A percentile compares a stretch with the other conserved stretches of the same genome.
Conservation (phyloP, 768 basidiomycete genomes). For the Lepiota venenata region DNA sequence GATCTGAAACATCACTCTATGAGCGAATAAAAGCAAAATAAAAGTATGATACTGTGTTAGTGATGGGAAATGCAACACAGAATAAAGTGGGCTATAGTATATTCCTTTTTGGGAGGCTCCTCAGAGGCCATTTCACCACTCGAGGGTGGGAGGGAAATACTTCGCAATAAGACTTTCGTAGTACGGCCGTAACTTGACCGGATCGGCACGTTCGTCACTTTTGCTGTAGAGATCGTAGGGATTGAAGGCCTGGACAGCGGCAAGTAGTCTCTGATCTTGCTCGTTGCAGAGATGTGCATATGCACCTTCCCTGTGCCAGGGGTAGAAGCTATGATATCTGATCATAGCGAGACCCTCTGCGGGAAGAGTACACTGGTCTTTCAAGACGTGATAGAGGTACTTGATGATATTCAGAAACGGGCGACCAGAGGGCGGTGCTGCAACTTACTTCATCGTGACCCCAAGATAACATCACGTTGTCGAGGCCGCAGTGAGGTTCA, state of each 20-base stretch:
- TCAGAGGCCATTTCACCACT: conserved; percentile 55
- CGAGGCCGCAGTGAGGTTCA: conserved; percentile 73
- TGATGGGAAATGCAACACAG: background rate
- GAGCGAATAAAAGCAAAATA: conserved; percentile 11
- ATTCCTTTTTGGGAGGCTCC: background rate
- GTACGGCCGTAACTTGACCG: conserved; percentile 70
- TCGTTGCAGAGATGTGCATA: conserved; percentile 79
- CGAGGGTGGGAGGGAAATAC: conserved; percentile 78
- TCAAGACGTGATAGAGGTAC: conserved; percentile 84
- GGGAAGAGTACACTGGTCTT: conserved; percentile 79
- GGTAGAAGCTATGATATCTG: conserved; percentile 93
- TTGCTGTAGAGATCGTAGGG: conserved; percentile 96
- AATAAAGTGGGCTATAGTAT: background rate
- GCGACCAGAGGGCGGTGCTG: background rate
- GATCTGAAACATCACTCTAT: background rate
- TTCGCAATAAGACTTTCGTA: conserved; percentile 80
- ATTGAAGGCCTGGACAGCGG: conserved; percentile 84
- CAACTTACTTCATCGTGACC: conserved; percentile 80
- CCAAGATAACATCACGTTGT: conserved; percentile 87
- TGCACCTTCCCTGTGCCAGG: conserved; percentile 89
- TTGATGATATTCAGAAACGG: conserved; percentile 23
- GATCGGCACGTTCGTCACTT: conserved; percentile 63
- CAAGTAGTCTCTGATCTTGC: conserved; percentile 59
- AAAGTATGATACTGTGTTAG: background rate
- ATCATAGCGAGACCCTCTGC: conserved; percentile 88